phyloP scores from a whole-genome alignment of 1,284 basidiomycete genomes.

The Fomitopsis pinicola region DNA sequence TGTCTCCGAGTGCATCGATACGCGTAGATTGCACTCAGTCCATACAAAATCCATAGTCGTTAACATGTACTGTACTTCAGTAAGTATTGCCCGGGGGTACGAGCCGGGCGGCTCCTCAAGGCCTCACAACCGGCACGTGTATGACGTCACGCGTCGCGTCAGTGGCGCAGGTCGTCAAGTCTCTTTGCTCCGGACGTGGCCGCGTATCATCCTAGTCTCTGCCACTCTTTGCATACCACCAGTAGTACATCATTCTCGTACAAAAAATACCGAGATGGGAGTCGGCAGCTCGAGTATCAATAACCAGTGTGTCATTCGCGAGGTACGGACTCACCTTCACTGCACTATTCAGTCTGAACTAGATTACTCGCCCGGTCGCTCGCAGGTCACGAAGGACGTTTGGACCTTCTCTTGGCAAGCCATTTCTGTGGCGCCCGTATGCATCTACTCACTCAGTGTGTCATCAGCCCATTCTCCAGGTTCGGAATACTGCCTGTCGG shows the following conservation, averaged over 20 bases:
- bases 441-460: background rate
- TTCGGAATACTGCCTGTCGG: slow-evolving; percentile 70
- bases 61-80: too few relatives aligned
- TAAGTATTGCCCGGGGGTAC: too few relatives aligned
- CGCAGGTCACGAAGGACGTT: slow-evolving; percentile 55
- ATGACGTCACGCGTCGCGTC: background rate
- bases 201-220: background rate
- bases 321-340: slow-evolving; percentile 6
- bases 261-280: background rate
- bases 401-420: slow-evolving; percentile 70
- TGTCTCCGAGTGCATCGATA: too few relatives aligned
- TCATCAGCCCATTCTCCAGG: slow-evolving; percentile 61
- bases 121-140: too few relatives aligned
- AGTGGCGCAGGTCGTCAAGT: background rate
- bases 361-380: too few relatives aligned
- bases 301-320: slow-evolving; percentile 9
- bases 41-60: too few relatives aligned
- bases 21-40: too few relatives aligned
- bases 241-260: background rate
- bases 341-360: too few relatives aligned
- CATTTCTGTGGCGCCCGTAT: background rate
- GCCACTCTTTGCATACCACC: too few relatives aligned
- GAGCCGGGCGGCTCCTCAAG: too few relatives aligned
- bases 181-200: background rate
- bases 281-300: background rate